These are phyloP conservation scores for Tinospora cordifolia DNA, from an alignment of 164 flowering plant genomes.

Conservation along the genomic window DNA sequence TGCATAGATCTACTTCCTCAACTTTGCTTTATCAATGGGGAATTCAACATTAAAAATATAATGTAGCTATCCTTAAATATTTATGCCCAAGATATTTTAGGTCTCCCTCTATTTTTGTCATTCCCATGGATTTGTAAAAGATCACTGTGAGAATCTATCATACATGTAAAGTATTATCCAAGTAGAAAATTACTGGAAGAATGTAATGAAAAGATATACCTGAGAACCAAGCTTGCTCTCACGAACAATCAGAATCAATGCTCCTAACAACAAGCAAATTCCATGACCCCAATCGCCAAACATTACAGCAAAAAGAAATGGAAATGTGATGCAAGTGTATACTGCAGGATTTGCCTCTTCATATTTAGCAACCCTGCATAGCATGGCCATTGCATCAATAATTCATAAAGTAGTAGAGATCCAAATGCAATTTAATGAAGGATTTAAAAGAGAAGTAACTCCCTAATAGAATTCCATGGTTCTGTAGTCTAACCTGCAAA, in stretches of 20 bases:
- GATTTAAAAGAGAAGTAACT: background rate
- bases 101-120: too few species aligned
- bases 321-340: constrained; percentile 81
- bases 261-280: constrained; percentile 79
- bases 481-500: background rate
- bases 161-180: background rate
- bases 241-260: constrained; percentile 66
- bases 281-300: constrained; percentile 99
- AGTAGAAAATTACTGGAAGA: background rate
- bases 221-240: constrained; percentile 65
- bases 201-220: constrained; percentile 30
- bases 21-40: too few species aligned
- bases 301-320: constrained; percentile 99
- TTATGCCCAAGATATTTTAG: too few species aligned
- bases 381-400: constrained; percentile 13
- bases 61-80: too few species aligned
- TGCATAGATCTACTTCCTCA: too few species aligned
- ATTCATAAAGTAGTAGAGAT: constrained; percentile 4
- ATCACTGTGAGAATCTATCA: background rate
- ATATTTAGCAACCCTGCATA: constrained; percentile 84
- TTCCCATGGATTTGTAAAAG: too few species aligned
- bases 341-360: constrained; percentile 98
- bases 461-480: background rate
- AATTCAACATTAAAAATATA: too few species aligned
- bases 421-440: background rate